Percentiles rank a stretch among this genome's conserved stretches.
Evolutionary conservation across 192 early-diverging fungal species (phyloP).

Genomic region (Podila clonocystis): DNA sequence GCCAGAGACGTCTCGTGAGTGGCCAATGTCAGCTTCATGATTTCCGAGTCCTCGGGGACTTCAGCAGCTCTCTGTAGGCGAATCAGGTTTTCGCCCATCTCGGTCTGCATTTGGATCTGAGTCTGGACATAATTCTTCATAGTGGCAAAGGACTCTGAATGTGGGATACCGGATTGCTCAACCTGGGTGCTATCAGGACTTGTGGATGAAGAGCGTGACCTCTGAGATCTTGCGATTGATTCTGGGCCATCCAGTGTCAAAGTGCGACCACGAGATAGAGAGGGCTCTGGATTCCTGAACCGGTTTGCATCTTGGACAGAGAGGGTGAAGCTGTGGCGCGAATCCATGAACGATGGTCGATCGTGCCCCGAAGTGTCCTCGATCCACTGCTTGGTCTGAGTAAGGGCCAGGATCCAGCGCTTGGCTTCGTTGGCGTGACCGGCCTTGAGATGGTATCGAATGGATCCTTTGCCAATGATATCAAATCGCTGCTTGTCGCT

Average conservation of each 20-base stretch:
- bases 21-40: slow-evolving; percentile 36
- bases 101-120: slow-evolving; percentile 69
- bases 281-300: slow-evolving; percentile 2
- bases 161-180: slow-evolving; percentile 26
- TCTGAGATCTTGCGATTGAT: slow-evolving; percentile 5
- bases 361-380: slow-evolving; percentile 50
- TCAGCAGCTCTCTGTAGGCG: slow-evolving; percentile 32
- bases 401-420: slow-evolving; percentile 83
- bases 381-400: slow-evolving; percentile 80
- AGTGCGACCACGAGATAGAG: slow-evolving; percentile 17
- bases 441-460: slow-evolving; percentile 77
- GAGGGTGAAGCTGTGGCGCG: slow-evolving; percentile 20
- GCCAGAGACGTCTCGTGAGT: slow-evolving; percentile 33
- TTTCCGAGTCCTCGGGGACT: slow-evolving; percentile 36
- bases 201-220: slow-evolving; percentile 39
- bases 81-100: slow-evolving; percentile 61
- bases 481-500: slow-evolving; percentile 79
- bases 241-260: background rate
- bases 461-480: slow-evolving; percentile 79
- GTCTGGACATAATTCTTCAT: slow-evolving; percentile 62
- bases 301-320: slow-evolving; percentile 13
- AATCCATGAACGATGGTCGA: slow-evolving; percentile 48
- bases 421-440: slow-evolving; percentile 75
- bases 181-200: slow-evolving; percentile 11
- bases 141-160: slow-evolving; percentile 56